Conservation (phyloP, 768 basidiomycete species). For the Exsudoporus frostii region DNA sequence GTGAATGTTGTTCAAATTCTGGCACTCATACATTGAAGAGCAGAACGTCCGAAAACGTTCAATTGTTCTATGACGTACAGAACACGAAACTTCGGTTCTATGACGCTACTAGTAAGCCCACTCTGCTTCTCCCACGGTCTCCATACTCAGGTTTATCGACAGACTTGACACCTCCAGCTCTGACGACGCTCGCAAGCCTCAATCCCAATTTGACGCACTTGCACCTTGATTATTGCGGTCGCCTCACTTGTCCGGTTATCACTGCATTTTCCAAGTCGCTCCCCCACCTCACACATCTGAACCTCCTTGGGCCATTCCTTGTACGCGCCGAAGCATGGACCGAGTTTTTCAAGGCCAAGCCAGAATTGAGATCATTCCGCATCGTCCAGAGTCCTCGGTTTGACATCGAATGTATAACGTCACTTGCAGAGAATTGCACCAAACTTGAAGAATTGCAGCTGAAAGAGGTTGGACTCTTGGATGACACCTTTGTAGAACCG, state of each 20-base stretch:
- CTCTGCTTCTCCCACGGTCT: background rate
- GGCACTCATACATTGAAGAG: background rate
- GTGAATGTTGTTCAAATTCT: background rate
- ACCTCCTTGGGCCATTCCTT: conserved; percentile 86
- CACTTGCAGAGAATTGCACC: conserved; percentile 51
- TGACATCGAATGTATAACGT: conserved; percentile 59
- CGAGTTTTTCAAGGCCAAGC: conserved; percentile 63
- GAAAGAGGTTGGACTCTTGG: conserved; percentile 70
- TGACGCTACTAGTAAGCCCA: conserved; percentile 82
- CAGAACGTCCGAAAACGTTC: conserved; percentile 77
- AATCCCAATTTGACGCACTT: conserved; percentile 82
- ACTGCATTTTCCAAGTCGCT: conserved; percentile 59
- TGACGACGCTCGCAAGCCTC: conserved; percentile 68
- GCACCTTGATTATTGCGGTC: conserved; percentile 83
- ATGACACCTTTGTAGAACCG: conserved; percentile 58
- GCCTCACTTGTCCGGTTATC: conserved; percentile 63
- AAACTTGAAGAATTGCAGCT: conserved; percentile 70
- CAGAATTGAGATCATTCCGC: conserved; percentile 65
- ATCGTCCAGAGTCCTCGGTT: conserved; percentile 88
- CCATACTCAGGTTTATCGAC: conserved; percentile 1
- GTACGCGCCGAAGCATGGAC: conserved; percentile 74
- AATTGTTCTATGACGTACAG: conserved; percentile 76
- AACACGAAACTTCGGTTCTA: conserved; percentile 72
- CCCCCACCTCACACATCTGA: conserved; percentile 62
- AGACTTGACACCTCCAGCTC: conserved; percentile 70